Evolutionary conservation across 2,329 filamentous ascomycete species (phyloP), one percentile per base, ranked within the genome.

Genomic region (Fusarium sp.): DNA sequence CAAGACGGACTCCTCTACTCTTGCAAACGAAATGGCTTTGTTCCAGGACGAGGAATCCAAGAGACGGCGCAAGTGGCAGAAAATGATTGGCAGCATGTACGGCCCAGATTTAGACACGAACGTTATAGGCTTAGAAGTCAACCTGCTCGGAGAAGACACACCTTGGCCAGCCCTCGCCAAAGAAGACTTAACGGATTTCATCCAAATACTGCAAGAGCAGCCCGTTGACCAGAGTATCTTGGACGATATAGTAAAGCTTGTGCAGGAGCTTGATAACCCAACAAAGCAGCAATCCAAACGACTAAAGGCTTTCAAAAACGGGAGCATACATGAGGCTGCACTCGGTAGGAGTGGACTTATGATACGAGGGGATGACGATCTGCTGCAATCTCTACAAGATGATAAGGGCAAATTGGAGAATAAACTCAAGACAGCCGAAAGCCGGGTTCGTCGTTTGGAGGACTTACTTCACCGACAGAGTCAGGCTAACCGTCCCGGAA

Each of bases 31-130:
- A 77, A 93, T 98, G 86, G 93, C 94, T 3, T 84, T 93, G 1
- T 95, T 97, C 69, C 93, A 96, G 75, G 94, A 98, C 65, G 96
- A 98, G 79, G 96, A 99, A 78, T 88, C 93, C 52, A 94, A 95
- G 74, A 86, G 96, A 53, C 88, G 96, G 46, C 92, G 91, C 74
- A 97, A 92, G 76, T 99, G 96, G 96, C 86, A 95, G 65, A 97
- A 94, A 76, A 91, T 88, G 70, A 91, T 97, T 48, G 93, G 93
- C 10, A 90, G 90, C 74, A 90, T 90, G 44, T 91, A 93, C 58
- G 89, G 89, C 18, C 89, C 94, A 44, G 83, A 82, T 50, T 79
- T 89, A 1, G 92, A 96, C 64, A 88, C 86, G 25, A 90, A 88
- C 59, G 89, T 93, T 21, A 84, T 93, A 39, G 90, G 91, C 0